These are phyloP conservation scores for Hyphopichia homilentoma DNA, from an alignment of 805 yeast genomes.

Conservation along the genomic window DNA sequence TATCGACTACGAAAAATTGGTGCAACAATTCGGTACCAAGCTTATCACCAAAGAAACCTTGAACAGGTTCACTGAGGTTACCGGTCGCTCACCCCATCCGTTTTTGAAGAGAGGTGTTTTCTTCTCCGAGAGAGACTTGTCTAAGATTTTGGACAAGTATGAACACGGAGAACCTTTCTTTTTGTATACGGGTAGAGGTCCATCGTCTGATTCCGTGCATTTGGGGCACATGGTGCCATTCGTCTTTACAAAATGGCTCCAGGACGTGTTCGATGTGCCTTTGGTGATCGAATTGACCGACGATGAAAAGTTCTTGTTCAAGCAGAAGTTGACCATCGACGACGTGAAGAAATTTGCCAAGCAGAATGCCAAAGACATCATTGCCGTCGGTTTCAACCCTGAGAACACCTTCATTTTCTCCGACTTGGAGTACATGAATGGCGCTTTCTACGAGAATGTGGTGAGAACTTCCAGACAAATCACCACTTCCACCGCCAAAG, in stretches of 20 bases:
- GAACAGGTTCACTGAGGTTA: conserved; percentile 68
- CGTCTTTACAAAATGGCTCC: conserved; percentile 94
- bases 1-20: conserved; percentile 87
- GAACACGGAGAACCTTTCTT: conserved; percentile 95
- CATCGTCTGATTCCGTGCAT: conserved; percentile 91
- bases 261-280: conserved; percentile 96
- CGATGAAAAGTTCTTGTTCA: conserved; percentile 95
- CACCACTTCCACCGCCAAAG: conserved; percentile 94
- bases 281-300: conserved; percentile 91
- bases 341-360: conserved; percentile 78
- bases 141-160: conserved; percentile 75
- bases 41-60: conserved; percentile 67
- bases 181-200: conserved; percentile 96
- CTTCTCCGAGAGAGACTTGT: conserved; percentile 85
- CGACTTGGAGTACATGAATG: conserved; percentile 89
- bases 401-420: conserved; percentile 94
- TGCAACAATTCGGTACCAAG: conserved; percentile 82
- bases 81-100: conserved; percentile 91
- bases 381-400: conserved; percentile 91
- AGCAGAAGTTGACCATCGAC: conserved; percentile 81
- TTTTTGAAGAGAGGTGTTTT: conserved; percentile 87
- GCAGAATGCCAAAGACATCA: conserved; percentile 88
- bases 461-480: conserved; percentile 91
- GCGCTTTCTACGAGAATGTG: conserved; percentile 90
- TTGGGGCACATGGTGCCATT: conserved; percentile 97